Evolutionary conservation across 2,329 filamentous ascomycete genomes (phyloP), one percentile per base, ranked within the genome.

Genomic region (Trichoderma arundinaceum): DNA sequence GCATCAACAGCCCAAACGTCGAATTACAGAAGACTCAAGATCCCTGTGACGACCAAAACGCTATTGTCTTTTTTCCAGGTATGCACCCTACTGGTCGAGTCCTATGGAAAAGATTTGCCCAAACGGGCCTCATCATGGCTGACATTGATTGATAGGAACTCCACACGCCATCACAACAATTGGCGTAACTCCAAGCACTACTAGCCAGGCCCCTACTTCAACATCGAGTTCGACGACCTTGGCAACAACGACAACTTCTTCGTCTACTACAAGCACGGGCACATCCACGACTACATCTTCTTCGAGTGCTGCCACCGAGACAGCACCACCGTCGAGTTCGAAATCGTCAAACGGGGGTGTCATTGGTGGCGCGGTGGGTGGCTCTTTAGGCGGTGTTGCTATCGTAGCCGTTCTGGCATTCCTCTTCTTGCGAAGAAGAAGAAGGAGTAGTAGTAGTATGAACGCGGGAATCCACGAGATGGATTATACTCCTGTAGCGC

Each of bases 41-140:
- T 38, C 19, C 35, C 12, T 57, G 39, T 33, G 9, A 35, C 10
- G 39, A 43, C 13, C 13, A 28, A 7, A 56, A 64, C 22, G 39
- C 53, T 8, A 38, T 64, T 6, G 51, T 54, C 5, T 64, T 56
- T 41, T 64, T 64, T 38, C 52, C 52, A 49, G 61, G 61, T 64
- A 51, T 46, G 61, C 22, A 28, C 22, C 4, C 22, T 28, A 28
- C 22, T 28, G 4, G 4, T 28, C 22, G 22, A 4, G 22, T 4
- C 22, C 22, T 28, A 28, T 4, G 2, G 22, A 28, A 28, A 28
- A 28, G 2, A 3, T 28, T 28, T 4, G 4, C 32, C 35, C 15
- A 33, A 15, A 17, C 4, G 33, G 22, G 39, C 22, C 7, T 41
- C n/a, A 35, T 9, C 1, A 10, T 56, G 3, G n/a, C 52, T 56